Evolutionary conservation across 78 protist species (phyloP), one percentile per base, ranked within the genome.

Genomic region (Dictyostelium citrinum): DNA sequence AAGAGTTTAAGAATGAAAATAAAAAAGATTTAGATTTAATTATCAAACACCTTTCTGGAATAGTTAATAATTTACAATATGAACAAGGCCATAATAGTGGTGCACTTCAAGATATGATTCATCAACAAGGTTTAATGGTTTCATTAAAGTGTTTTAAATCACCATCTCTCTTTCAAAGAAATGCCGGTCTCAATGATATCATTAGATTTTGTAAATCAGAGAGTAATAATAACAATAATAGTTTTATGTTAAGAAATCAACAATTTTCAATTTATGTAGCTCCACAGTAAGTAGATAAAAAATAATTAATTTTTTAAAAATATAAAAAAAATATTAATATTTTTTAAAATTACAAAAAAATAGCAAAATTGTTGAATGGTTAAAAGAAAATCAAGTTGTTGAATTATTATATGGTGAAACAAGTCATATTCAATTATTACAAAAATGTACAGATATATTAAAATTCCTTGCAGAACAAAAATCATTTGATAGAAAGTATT

Each of bases 401-500:
- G 97, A 95, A 67, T 46, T 43, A 35, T 33, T 95, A 61, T 95
- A 70, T 82, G 97, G 97, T 37, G 92, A 83, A 71, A 81, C 80
- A 17, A 74, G 86, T 77, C 97, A 95, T 77, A 81, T 76, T 35
- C 91, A 95, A 82, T 27, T 95, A 33, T 55, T 95, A 37, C 81
- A 79, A 90, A 88, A 94, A 76, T 95, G 95, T 90, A 68, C 79
- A 61, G 97, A 95, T 74, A 60, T 95, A 33, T 88, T 91, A 49
- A 41, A 84, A 35, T 95, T 91, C 81, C 33, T 90, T 24, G 85
- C 90, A 27, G 60, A 33, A 27, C 77, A 67, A 58, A 77, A 49
- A 61, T 58, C 78, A 37, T 49, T 95, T 49, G 79, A 74, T 55
- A 27, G 83, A 43, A 83, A 82, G 84, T 80, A 90, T 74, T 81